Base-by-base conservation (phyloP, 306 rosid genomes). In the Quercus aquifolioides region DNA sequence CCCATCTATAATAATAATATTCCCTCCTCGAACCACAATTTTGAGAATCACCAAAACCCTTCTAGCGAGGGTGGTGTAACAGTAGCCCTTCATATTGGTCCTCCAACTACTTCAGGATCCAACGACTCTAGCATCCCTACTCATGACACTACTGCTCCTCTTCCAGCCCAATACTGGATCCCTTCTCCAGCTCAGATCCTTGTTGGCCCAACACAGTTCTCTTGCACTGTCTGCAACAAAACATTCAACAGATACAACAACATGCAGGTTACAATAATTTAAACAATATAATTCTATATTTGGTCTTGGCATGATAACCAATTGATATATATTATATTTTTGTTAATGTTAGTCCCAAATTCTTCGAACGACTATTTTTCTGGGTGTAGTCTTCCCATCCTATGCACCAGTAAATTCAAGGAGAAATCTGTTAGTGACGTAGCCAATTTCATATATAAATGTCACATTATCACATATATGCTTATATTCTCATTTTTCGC, bases 231-330 rank as follows among this genome's bases (percentile, higher is more conserved):
- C 75, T 94, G 99, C 89, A 83, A 81, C 86, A 94, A 94, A 84
- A 91, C 95, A 83, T 94, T 94, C 95, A 92, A 86, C 87, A 85
- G 99, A 80, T 94, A 85, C 94, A 94, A 94, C 89, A 94, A 94
- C 86, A 94, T 94, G 99, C 99, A 92, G 99, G 99, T 94, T 5
- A 23, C 7, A 35, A 67, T 4, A n/a, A 68, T 21, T 31, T 1
- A 18, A 18, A 15, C 19, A 41, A 57, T 58, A 21, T 4, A 28
- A 64, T 64, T 14, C 2, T 26, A 5, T 23, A 41, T 63, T 15
- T 14, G 43, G 46, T 65, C 54, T 49, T 65, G 21, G 3, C 23
- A 15, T 20, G 6, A 12, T 8, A 41, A 8, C 46, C 11, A 41
- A 8, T 41, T 41, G 46, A 41, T 41, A 2, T 41, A 41, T 41